A percentile compares a stretch with the other conserved stretches of the same genome.
These are phyloP conservation scores for Xylariaceae sp. DNA, from an alignment of 2,329 filamentous ascomycete genomes.

Conservation along the genomic window DNA sequence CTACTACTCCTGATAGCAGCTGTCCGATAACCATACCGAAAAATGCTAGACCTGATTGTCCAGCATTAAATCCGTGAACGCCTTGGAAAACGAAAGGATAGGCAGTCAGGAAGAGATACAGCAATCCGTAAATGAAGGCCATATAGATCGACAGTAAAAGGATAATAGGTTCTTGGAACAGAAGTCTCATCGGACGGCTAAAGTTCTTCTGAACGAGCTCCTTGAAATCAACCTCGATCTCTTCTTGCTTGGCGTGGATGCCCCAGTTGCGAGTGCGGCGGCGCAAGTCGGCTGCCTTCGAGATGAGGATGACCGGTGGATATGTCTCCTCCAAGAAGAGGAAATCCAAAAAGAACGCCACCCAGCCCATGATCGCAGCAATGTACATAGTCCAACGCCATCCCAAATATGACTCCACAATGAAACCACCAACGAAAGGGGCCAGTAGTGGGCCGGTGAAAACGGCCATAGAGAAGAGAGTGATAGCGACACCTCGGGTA, in stretches of 20 bases:
- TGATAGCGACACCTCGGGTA: constrained; percentile 54
- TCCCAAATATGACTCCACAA: constrained; percentile 56
- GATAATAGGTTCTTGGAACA: constrained; percentile 67
- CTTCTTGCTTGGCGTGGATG: constrained; percentile 67
- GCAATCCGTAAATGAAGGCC: constrained; percentile 66
- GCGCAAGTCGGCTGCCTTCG: constrained; percentile 57
- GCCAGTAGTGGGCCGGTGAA: constrained; percentile 65
- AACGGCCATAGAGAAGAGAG: constrained; percentile 56
- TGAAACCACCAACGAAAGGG: constrained; percentile 67
- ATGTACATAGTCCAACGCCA: constrained; percentile 74
- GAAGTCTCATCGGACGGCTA: constrained; percentile 59
- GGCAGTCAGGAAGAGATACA: constrained; percentile 83
- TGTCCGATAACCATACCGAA: constrained; percentile 79
- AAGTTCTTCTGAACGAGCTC: constrained; percentile 65
- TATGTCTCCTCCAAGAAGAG: constrained; percentile 67
- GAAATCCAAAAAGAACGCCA: constrained; percentile 55
- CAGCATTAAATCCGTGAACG: constrained; percentile 65
- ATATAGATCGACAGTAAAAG: constrained; percentile 65
- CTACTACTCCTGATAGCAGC: constrained; percentile 60
- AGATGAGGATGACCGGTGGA: constrained; percentile 59
- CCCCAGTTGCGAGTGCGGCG: constrained; percentile 65
- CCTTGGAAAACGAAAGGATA: constrained; percentile 77
- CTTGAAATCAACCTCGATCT: constrained; percentile 62
- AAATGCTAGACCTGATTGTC: constrained; percentile 73
- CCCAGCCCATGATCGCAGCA: constrained; percentile 57